Base-by-base conservation (phyloP, 1,139 yeast genomes). In the Fermentozyma sake region DNA sequence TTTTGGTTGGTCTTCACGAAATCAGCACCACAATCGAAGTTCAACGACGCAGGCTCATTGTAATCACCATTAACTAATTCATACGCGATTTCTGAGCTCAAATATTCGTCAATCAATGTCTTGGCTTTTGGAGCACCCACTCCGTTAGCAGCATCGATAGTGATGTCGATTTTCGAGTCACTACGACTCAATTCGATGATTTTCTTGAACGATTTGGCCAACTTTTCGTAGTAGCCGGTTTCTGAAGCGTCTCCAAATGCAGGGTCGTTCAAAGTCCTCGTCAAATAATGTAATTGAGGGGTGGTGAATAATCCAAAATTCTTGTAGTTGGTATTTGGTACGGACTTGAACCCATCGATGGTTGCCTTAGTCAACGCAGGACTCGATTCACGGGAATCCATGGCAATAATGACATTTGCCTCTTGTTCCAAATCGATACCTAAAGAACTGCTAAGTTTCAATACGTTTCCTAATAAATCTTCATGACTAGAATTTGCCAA, bases 21-120 rank as follows among this genome's bases (percentile, higher is more conserved):
- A 56, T 91, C 99, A 9, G 98, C 98, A 30, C 99, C 99, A 52
- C 98, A 91, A 27, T 76, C 72, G 23, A 61, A 73, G 54, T 93
- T 91, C 44, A 91, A 68, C 21, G 64, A 53, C 0, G 60, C 50
- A 1, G 95, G 89, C 11, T 61, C 51, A 12, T 61, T 48, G 42
- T 69, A 78, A 14, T 71, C 57, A 32, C 68, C 76, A 51, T 91
- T 91, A 27, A 83, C 76, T 18, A 85, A 56, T 1, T 52, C 50
- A 27, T 55, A 56, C 4, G 62, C 50, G 10, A 80, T 50, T 20
- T 69, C 52, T 2, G 64, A 52, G 3, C 52, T 41, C 34, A 80
- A 56, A 30, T 63, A 58, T 12, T 60, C 45, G 14, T 61, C 55
- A 17, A 76, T 51, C 35, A 82, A 58, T 23, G 70, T 67, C 16